These are phyloP conservation scores for Wickerhamomyces sydowiorum DNA, from an alignment of 805 yeast genomes.

Conservation along the genomic window DNA sequence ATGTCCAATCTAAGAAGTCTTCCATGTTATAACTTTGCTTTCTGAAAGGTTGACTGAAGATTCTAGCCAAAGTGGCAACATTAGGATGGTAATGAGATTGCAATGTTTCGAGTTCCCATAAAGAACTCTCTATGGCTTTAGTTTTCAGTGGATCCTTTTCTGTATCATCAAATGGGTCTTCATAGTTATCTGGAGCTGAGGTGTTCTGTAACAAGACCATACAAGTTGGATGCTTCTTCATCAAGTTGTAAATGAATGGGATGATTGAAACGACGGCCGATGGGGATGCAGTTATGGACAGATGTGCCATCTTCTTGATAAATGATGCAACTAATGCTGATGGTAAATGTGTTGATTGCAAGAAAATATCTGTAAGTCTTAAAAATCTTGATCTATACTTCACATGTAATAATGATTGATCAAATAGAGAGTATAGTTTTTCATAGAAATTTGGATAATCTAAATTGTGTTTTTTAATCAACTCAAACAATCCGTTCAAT, in stretches of 20 bases:
- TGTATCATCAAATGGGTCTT: conserved; percentile 60
- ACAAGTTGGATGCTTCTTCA: conserved; percentile 91
- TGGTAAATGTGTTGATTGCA: conserved; percentile 83
- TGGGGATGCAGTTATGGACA: conserved; percentile 75
- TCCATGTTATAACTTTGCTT: conserved; percentile 86
- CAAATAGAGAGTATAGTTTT: conserved; percentile 76
- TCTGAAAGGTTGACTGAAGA: conserved; percentile 84
- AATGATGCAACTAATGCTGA: conserved; percentile 82
- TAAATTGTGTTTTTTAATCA: conserved; percentile 75
- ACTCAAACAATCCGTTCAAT: conserved; percentile 78
- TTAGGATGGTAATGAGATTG: conserved; percentile 92
- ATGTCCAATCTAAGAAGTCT: conserved; percentile 91
- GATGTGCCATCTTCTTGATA: conserved; percentile 73
- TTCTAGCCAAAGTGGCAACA: conserved; percentile 84
- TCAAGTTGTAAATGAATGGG: conserved; percentile 86
- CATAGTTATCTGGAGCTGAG: conserved; percentile 25
- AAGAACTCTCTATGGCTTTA: conserved; percentile 74
- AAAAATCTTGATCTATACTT: conserved; percentile 82
- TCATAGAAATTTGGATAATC: conserved; percentile 89
- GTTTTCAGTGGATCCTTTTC: conserved; percentile 77
- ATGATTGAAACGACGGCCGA: conserved; percentile 81
- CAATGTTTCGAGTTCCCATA: conserved; percentile 86
- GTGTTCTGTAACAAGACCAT: conserved; percentile 74
- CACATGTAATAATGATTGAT: conserved; percentile 69
- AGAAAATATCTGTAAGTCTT: conserved; percentile 78